Conservation (phyloP, 2,329 filamentous ascomycete genomes). For the Colletotrichum spinosum region DNA sequence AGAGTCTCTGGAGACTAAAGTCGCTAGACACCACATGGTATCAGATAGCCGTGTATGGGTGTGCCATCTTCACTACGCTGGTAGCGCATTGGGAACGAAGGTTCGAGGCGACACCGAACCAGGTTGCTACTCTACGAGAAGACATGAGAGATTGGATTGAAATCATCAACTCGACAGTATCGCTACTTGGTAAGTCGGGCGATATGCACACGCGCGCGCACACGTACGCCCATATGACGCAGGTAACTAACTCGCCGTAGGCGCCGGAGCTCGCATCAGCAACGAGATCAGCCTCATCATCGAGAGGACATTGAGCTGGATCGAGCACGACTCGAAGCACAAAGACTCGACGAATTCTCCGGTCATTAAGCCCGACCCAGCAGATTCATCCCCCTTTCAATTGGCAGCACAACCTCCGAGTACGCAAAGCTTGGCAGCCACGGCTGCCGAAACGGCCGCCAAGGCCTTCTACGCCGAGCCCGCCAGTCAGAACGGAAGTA, state of each 20-base stretch:
- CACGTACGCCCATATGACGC: no score
- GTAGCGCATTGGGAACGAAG: conserved; percentile 77
- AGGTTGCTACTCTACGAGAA: conserved; percentile 69
- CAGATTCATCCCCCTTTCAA: conserved; percentile 19
- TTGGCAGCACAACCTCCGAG: conserved; percentile 23
- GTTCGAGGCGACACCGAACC: conserved; percentile 66
- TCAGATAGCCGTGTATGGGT: conserved; percentile 76
- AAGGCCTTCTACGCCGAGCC: conserved; percentile 47
- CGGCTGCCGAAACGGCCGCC: conserved; percentile 37
- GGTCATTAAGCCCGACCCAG: conserved; percentile 26
- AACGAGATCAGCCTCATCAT: conserved; percentile 61
- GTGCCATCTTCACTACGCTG: conserved; percentile 78
- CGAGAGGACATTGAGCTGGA: conserved; percentile 63
- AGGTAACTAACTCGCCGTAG: conserved; percentile 44
- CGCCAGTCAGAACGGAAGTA: conserved; percentile 41
- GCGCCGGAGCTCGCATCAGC: conserved; percentile 56
- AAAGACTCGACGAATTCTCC: conserved; percentile 25
- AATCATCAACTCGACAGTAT: conserved; percentile 74
- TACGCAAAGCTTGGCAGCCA: conserved; percentile 12
- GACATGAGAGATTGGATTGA: conserved; percentile 79
- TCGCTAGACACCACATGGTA: conserved; percentile 85
- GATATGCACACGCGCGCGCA: neutral
- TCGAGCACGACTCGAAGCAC: conserved; percentile 58
- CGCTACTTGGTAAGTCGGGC: conserved; percentile 69
- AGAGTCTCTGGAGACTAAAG: conserved; percentile 71